Percentiles rank a stretch among this genome's conserved stretches.
phyloP scores from a whole-genome alignment of 75 land plant genomes.

The Chamaecyparis obtusa region DNA sequence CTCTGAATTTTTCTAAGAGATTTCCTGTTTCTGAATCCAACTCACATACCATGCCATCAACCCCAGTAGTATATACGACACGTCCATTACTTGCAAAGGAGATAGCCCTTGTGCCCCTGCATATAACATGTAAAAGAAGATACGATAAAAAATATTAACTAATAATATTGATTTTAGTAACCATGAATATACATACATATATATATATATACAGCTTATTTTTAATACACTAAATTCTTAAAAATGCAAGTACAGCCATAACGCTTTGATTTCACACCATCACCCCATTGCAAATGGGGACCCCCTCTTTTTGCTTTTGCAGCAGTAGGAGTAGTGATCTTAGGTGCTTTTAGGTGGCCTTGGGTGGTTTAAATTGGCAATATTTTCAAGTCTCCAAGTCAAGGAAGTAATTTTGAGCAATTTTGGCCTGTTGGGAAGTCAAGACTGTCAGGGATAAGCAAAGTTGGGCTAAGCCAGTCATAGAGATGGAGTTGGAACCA shows the following conservation, averaged over 20 bases:
- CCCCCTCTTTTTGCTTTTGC: no score
- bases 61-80: constrained; percentile 63
- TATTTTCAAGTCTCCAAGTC: no score
- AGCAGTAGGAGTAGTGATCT: no score
- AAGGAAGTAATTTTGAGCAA: no score
- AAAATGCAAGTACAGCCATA: neutral
- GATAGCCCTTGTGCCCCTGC: constrained; percentile 79
- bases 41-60: constrained; percentile 77
- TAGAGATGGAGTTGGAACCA: no score
- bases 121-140: neutral
- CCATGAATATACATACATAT: neutral
- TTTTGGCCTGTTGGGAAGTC: no score
- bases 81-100: constrained; percentile 42
- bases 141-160: neutral
- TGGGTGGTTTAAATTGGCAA: no score
- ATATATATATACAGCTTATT: neutral
- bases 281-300: no score
- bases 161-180: neutral
- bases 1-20: constrained; percentile 34
- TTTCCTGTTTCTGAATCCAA: constrained; percentile 47
- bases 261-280: neutral
- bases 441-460: no score
- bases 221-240: neutral
- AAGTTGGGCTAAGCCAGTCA: no score
- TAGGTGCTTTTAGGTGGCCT: no score